Conservation (phyloP, 2,329 filamentous ascomycete species). For the Xylariomycetidae sp. region DNA sequence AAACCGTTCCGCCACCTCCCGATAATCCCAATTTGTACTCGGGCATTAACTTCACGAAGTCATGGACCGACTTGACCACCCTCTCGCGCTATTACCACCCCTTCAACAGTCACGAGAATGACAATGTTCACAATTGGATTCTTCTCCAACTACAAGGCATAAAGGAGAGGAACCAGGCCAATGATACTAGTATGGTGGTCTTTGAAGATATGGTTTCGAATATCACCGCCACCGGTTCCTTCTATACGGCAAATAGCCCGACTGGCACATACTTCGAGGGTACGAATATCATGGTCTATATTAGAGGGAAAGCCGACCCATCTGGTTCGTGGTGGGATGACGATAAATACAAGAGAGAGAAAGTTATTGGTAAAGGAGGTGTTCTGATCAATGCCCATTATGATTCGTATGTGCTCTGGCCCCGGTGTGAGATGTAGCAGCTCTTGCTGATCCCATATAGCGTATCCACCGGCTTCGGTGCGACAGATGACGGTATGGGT, state of each 20-base stretch:
- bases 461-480: constrained; percentile 86
- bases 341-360: constrained; percentile 33
- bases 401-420: constrained; percentile 52
- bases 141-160: constrained; percentile 69
- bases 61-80: constrained; percentile 77
- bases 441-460: no score
- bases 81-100: constrained; percentile 78
- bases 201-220: constrained; percentile 80
- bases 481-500: constrained; percentile 90
- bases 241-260: constrained; percentile 24
- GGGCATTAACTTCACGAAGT: constrained; percentile 77
- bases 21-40: constrained; percentile 44
- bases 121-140: constrained; percentile 72
- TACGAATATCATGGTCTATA: constrained; percentile 87
- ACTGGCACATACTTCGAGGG: constrained; percentile 79
- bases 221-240: constrained; percentile 54
- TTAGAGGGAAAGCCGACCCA: constrained; percentile 74
- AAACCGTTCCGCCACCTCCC: constrained; percentile 67
- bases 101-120: constrained; percentile 82
- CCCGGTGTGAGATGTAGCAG: constrained; percentile 1
- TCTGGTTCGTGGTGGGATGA: constrained; percentile 68
- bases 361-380: constrained; percentile 60
- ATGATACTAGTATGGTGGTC: constrained; percentile 51
- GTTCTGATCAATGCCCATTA: constrained; percentile 95
- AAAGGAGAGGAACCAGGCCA: constrained; percentile 54